Percentiles rank a stretch among this genome's conserved stretches.
Evolutionary conservation across 768 basidiomycete genomes (phyloP).

Genomic region (Suillus americanus): DNA sequence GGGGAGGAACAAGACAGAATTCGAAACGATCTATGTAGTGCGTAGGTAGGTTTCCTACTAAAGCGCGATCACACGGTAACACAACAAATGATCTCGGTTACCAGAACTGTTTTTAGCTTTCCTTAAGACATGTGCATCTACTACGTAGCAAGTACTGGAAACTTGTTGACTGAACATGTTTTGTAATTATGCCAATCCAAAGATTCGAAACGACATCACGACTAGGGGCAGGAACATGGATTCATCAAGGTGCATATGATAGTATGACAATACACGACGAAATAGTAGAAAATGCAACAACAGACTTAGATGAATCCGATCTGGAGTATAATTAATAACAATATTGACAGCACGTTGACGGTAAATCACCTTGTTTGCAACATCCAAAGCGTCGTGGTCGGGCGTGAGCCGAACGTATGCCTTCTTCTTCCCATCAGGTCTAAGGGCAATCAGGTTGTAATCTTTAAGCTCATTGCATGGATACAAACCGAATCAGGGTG

Average conservation of each 20-base stretch:
- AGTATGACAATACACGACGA: constrained; percentile 5
- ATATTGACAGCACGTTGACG: neutral
- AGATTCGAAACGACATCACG: neutral
- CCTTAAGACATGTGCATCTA: too few species aligned
- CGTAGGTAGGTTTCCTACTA: neutral
- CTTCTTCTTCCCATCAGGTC: constrained; percentile 99
- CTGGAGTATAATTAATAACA: constrained; percentile 35
- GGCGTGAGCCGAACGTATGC: constrained; percentile 94
- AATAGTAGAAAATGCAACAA: constrained; percentile 3
- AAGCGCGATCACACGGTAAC: constrained; percentile 20
- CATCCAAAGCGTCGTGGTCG: constrained; percentile 96
- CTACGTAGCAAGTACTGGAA: neutral
- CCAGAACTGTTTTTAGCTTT: neutral
- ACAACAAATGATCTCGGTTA: neutral
- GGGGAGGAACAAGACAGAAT: constrained; percentile 13
- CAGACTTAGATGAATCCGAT: constrained; percentile 87
- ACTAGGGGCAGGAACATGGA: neutral
- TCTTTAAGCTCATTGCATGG: neutral
- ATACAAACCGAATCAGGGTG: constrained; percentile 89
- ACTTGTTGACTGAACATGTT: neutral
- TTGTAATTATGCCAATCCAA: neutral
- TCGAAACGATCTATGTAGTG: constrained; percentile 1
- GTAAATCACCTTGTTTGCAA: constrained; percentile 86
- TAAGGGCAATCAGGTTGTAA: constrained; percentile 26
- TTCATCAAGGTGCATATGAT: constrained; percentile 6